phyloP scores from a whole-genome alignment of 805 yeast species.

The Spathaspora passalidarum region DNA sequence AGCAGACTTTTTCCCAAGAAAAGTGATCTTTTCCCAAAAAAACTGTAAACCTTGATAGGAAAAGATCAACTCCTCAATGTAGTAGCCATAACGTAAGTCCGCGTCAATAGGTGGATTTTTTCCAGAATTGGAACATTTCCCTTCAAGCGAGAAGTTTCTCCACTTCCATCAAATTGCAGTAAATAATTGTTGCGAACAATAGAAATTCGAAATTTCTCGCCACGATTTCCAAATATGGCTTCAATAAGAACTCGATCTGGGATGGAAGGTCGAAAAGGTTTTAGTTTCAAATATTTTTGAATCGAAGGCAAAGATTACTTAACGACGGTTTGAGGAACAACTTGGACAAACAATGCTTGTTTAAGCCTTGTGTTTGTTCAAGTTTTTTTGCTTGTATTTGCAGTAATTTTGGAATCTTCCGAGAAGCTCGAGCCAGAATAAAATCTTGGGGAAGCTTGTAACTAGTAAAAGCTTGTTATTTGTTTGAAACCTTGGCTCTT shows the following conservation, averaged over 20 bases:
- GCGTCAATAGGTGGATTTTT: not conserved
- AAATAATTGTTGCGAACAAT: conserved; percentile 1
- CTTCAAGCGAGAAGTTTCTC: not conserved
- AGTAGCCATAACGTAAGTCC: not conserved
- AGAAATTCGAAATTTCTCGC: not conserved
- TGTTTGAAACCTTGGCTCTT: too few species aligned
- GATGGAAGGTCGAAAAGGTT: not conserved
- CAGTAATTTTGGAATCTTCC: too few species aligned
- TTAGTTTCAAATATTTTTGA: not conserved
- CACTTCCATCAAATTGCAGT: not conserved
- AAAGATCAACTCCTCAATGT: too few species aligned
- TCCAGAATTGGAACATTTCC: not conserved
- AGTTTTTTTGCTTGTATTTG: too few species aligned
- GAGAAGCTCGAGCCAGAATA: too few species aligned
- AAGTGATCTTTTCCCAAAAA: not conserved
- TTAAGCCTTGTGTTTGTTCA: too few species aligned
- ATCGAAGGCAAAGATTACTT: not conserved
- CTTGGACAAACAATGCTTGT: not conserved
- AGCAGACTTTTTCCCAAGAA: not conserved
- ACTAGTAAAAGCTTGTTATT: too few species aligned
- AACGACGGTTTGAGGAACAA: not conserved
- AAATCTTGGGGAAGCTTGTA: too few species aligned
- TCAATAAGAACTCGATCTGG: not conserved
- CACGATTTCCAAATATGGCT: not conserved
- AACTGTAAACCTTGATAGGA: too few species aligned